Conservation (phyloP, 1,284 basidiomycete species). For the Albatrellus sp. region DNA sequence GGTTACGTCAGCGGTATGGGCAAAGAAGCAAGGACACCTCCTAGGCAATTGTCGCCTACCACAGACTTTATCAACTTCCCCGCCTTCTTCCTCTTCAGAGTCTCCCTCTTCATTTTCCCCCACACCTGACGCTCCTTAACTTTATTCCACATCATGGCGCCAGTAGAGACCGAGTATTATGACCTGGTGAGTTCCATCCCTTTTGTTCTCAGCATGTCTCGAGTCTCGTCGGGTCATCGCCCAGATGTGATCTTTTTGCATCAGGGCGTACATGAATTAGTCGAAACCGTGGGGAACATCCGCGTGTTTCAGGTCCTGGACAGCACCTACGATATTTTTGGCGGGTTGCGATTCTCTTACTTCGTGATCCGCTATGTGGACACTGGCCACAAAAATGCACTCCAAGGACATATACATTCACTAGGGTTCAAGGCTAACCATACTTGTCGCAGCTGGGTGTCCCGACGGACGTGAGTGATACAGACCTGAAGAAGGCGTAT, state of each 20-base stretch:
- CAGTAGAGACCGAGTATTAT: constrained; percentile 38
- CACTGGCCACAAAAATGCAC: background rate
- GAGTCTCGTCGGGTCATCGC: too few species aligned
- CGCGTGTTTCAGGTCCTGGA: too few species aligned
- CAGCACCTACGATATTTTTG: background rate
- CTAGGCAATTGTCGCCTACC: too few species aligned
- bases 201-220: too few species aligned
- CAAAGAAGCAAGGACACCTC: too few species aligned
- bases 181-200: constrained; percentile 23
- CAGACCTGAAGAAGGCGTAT: constrained; percentile 90
- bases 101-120: background rate
- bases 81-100: too few species aligned
- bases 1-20: too few species aligned
- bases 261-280: too few species aligned
- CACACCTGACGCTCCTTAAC: background rate
- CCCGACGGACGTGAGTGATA: constrained; percentile 43
- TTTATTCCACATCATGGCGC: constrained; percentile 22
- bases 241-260: too few species aligned
- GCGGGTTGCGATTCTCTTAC: background rate
- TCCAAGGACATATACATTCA: background rate
- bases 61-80: background rate
- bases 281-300: too few species aligned
- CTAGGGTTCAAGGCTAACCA: too few species aligned
- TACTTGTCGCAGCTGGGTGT: constrained; percentile 29
- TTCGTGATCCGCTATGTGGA: background rate